Evolutionary conservation across 306 rosid genomes (phyloP), one percentile per base, ranked within the genome.

Genomic region (Prunus davidiana): DNA sequence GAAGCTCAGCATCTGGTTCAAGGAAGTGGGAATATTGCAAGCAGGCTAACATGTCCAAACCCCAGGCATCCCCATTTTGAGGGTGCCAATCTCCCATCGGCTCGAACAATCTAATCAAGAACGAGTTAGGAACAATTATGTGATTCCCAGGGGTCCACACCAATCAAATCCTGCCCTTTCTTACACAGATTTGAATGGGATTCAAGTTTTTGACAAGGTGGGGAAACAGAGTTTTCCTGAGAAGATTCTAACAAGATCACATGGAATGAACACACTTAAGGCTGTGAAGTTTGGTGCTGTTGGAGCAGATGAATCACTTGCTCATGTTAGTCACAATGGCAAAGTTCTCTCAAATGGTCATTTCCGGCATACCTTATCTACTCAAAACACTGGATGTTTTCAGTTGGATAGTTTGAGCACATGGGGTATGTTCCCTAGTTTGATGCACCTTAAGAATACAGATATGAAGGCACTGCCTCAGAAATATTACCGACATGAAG

Each of bases 1-100:
- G 90, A 82, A 69, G 79, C 68, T 78, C 80, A 72, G 81, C 85
- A 70, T 68, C 73, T 79, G 45, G 56, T 82, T 67, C 90, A 75
- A 77, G 72, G 69, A 52, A 79, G 76, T 30, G 81, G 87, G 54
- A 85, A 76, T 50, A 6, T 80, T 24, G 10, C 74, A 10, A 72
- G 77, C 64, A 76, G 78, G 64, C 49, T 51, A 38, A 46, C 68
- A 9, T 63, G 76, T 73, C 69, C 55, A 63, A 78, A 66, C 50
- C 55, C 66, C 2, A 76, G 84, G 79, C 83, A 79, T 58, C 73
- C 81, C 28, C 81, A 72, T 76, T 81, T 75, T 49, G 89, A 83
- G 71, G 71, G 75, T 69, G 22, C 82, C 87, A 76, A 25, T 81
- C 45, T 60, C 84, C 74, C 82, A 71, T 71, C 84, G 68, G 30